Conservation (phyloP, 441 rosid species). For the Populus tomentosa region DNA sequence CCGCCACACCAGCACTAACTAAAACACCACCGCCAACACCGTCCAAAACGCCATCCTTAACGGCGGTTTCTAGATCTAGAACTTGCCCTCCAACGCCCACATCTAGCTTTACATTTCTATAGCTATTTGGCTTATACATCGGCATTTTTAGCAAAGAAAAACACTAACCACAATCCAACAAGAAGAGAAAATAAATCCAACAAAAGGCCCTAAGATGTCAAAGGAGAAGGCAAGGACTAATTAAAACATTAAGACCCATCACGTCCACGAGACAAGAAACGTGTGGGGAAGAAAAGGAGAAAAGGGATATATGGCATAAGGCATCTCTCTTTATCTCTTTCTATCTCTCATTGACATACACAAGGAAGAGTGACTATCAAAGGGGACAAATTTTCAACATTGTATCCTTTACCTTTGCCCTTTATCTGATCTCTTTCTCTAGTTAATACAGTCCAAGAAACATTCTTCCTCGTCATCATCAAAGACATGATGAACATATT, state of each 20-base stretch:
- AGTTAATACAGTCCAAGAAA: slow-evolving; percentile 33
- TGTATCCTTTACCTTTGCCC: slow-evolving; percentile 28
- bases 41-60: slow-evolving; percentile 77
- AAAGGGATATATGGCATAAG: slow-evolving; percentile 1
- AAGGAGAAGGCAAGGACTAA: slow-evolving; percentile 18
- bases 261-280: slow-evolving; percentile 31
- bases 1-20: slow-evolving; percentile 25
- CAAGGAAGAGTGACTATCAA: slow-evolving; percentile 31
- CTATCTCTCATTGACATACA: slow-evolving; percentile 32
- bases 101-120: slow-evolving; percentile 39
- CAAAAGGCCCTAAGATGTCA: slow-evolving; percentile 28
- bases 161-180: not conserved
- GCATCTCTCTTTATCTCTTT: slow-evolving; percentile 15
- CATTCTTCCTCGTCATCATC: slow-evolving; percentile 25
- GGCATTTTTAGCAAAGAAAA: not conserved
- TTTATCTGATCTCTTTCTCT: slow-evolving; percentile 36
- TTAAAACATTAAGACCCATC: slow-evolving; percentile 9
- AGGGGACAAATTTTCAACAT: slow-evolving; percentile 44
- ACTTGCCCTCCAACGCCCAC: slow-evolving; percentile 61
- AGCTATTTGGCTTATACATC: slow-evolving; percentile 41
- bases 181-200: not conserved
- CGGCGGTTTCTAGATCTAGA: slow-evolving; percentile 82
- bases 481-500: slow-evolving; percentile 22
- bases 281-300: slow-evolving; percentile 33
- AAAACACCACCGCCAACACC: slow-evolving; percentile 39